phyloP scores from a whole-genome alignment of 768 basidiomycete genomes.

The Mycena belliarum region DNA sequence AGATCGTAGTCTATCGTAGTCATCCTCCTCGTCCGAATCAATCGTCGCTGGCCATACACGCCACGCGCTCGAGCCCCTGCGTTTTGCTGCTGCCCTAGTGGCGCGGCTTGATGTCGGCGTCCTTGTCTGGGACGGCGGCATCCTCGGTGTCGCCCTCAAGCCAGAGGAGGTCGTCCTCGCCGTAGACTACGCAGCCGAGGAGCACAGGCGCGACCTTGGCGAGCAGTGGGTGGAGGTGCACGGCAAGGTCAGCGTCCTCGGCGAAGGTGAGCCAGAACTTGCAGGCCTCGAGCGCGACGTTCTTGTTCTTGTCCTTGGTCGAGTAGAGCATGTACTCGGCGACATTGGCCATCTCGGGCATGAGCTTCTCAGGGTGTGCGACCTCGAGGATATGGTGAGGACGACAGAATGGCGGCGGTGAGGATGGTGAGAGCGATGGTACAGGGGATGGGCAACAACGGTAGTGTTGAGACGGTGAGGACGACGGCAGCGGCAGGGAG shows the following conservation, averaged over 20 bases:
- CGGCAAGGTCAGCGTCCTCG: slow-evolving; percentile 86
- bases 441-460: slow-evolving; percentile 93
- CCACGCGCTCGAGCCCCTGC: slow-evolving; percentile 83
- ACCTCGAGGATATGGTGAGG: slow-evolving; percentile 87
- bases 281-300: slow-evolving; percentile 95
- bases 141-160: slow-evolving; percentile 91
- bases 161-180: slow-evolving; percentile 94
- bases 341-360: slow-evolving; percentile 94
- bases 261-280: slow-evolving; percentile 99
- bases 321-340: slow-evolving; percentile 99
- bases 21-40: slow-evolving; percentile 87
- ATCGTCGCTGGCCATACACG: slow-evolving; percentile 77
- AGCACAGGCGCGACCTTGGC: slow-evolving; percentile 92
- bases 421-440: slow-evolving; percentile 89
- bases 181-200: slow-evolving; percentile 97
- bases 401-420: slow-evolving; percentile 96
- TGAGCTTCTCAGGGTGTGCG: slow-evolving; percentile 91
- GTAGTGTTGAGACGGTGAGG: slow-evolving; percentile 94
- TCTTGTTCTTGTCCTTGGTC: slow-evolving; percentile 96
- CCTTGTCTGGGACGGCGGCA: slow-evolving; percentile 88
- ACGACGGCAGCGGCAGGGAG: slow-evolving; percentile 84
- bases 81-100: slow-evolving; percentile 79
- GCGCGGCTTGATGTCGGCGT: slow-evolving; percentile 93
- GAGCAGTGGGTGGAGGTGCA: slow-evolving; percentile 82
- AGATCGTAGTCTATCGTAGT: slow-evolving; percentile 83